Base-by-base conservation (phyloP, 1,284 basidiomycete species). In the Termitomyces sp. region DNA sequence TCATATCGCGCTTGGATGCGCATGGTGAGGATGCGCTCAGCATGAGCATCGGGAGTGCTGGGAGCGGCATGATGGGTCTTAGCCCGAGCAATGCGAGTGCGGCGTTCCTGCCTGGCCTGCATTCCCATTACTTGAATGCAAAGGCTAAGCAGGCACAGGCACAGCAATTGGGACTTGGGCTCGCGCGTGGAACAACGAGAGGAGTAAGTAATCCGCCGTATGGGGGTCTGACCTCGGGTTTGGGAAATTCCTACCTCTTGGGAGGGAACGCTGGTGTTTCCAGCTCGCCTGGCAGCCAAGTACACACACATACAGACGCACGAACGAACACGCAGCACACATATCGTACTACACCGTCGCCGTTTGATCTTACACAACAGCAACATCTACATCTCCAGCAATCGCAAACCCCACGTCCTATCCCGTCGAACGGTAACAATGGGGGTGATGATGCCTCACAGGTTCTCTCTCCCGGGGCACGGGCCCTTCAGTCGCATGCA, bases 401-500 rank as follows among this genome's bases (percentile, higher is more conserved):
- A 21, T 61, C 63, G 9, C 65, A 66, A 36, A 63, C 65, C 17
- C 50, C 64, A 3, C 61, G 65, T 8, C 65, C 67, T 33, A 67
- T 68, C 51, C 67, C 67, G 10, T 64, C 68, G 12, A 60, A 60
- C 28, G 42, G 50, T 28, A 39, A 52, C n/a, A 47, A 49, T 15
- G 44, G 58, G 24, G 52, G 54, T 0, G 58, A 61, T 5, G 55
- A 59, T 39, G 62, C 61, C 38, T 45, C 59, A 4, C 61, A 64
- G 50, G 62, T 71, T 26, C 59, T 86, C 3, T 88, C 85, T 1
- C 88, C 88, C 0, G 80, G 80, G 15, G 72, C 86, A 19, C 78
- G 84, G 17, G 88, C 88, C 1, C 71, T 90, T 34, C 87, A 90
- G 64, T 72, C 82, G 10, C 91, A 93, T 61, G 90, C 90, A 1